Base-by-base conservation (phyloP, 169 alveolate genomes). In the Eimeria sp. region DNA sequence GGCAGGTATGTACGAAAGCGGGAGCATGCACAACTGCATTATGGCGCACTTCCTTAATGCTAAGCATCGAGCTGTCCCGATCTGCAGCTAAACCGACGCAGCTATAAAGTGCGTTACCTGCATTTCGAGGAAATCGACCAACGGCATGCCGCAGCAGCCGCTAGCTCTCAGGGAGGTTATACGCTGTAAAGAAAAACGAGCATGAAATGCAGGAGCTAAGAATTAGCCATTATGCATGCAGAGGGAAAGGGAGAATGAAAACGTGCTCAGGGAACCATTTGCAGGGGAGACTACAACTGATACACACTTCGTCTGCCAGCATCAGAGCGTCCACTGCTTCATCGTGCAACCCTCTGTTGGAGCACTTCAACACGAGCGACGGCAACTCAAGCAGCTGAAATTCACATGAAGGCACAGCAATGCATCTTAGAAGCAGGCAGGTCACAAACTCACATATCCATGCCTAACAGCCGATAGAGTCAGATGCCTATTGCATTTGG, bases 221-320 rank as follows among this genome's bases (percentile, higher is more conserved):
- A 76, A 43, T 49, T 45, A 76, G 87, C 40, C 75, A 30, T 34
- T 82, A 11, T 27, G 51, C 10, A 13, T 51, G 65, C 70, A 61
- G 27, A 61, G 20, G 80, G 45, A 34, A n/a, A 22, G 10, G 58
- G 61, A 16, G 5, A 61, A 43, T 30, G 65, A 14, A 86, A 3
- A 30, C 3, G 82, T 22, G 14, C 58, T 18, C 14, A 57, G 51
- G 80, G 45, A 49, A 22, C 9, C 0, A 22, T 49, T 25, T 27
- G 11, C 4, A 27, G 65, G 61, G 78, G 58, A 45, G 80, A 30
- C 49, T n/a, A 30, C 58, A 75, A 16, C 63, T 73, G 0, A 0
- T 45, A 80, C 89, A 34, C 78, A 86, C 92, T 61, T 86, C 92
- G 61, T 86, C 92, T 16, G 92, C 92, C 58, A 86, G 45, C 92